Evolutionary conservation across 1,284 basidiomycete genomes (phyloP).

Genomic region (Irpex rosettiformis): DNA sequence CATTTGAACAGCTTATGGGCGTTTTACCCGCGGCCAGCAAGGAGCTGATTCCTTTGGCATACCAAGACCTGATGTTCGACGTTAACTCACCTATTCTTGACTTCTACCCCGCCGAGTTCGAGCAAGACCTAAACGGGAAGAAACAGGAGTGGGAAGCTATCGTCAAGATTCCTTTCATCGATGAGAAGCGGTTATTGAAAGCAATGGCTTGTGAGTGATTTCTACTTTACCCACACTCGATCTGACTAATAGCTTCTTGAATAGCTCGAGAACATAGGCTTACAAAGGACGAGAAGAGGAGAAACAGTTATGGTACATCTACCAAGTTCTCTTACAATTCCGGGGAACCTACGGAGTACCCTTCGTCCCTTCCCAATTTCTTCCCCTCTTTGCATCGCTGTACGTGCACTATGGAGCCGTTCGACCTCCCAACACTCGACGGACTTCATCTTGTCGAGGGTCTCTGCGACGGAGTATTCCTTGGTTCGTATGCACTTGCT

Average conservation of each 20-base stretch:
- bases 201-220: slow-evolving; percentile 72
- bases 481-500: slow-evolving; percentile 85
- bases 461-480: slow-evolving; percentile 84
- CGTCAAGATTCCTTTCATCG: slow-evolving; percentile 98
- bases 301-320: slow-evolving; percentile 82
- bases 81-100: slow-evolving; percentile 87
- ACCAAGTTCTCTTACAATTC: slow-evolving; percentile 77
- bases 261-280: slow-evolving; percentile 77
- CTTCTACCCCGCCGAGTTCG: slow-evolving; percentile 93
- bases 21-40: slow-evolving; percentile 90
- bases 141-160: slow-evolving; percentile 99
- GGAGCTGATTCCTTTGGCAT: slow-evolving; percentile 85
- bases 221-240: neutral
- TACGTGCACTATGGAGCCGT: slow-evolving; percentile 75
- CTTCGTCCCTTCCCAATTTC: slow-evolving; percentile 91
- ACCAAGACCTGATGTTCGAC: slow-evolving; percentile 89
- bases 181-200: slow-evolving; percentile 74
- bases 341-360: slow-evolving; percentile 65
- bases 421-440: slow-evolving; percentile 85
- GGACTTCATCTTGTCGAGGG: slow-evolving; percentile 86
- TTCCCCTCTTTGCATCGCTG: slow-evolving; percentile 90
- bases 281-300: slow-evolving; percentile 69
- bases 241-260: slow-evolving; percentile 7
- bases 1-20: slow-evolving; percentile 98
- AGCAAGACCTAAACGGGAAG: slow-evolving; percentile 95